Percentiles rank a stretch among this genome's conserved stretches.
These are phyloP conservation scores for Pichia nanzhaoensis DNA, from an alignment of 805 yeast genomes.

Conservation along the genomic window DNA sequence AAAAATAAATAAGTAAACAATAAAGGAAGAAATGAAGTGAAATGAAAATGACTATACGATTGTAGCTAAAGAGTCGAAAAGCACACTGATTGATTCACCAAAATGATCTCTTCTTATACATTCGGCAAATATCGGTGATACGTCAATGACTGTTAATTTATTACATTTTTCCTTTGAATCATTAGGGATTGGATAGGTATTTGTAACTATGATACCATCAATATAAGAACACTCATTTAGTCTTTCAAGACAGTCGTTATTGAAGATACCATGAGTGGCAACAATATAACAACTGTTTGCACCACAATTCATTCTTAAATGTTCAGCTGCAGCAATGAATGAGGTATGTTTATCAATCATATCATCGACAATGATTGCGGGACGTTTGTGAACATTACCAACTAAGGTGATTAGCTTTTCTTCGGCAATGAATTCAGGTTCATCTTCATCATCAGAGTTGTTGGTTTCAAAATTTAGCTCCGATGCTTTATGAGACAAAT, in stretches of 20 bases:
- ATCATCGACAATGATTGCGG: constrained; percentile 92
- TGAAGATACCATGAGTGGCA: constrained; percentile 94
- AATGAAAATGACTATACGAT: constrained; percentile 19
- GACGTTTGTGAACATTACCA: constrained; percentile 88
- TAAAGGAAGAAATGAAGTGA: constrained; percentile 1
- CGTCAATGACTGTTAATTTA: constrained; percentile 83
- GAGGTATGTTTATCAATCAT: constrained; percentile 95
- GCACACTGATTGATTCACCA: constrained; percentile 92
- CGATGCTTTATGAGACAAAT: constrained; percentile 21
- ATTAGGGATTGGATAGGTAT: constrained; percentile 84
- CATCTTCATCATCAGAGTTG: constrained; percentile 87
- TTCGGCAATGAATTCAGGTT: constrained; percentile 48
- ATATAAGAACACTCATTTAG: constrained; percentile 74
- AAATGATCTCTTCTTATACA: constrained; percentile 98
- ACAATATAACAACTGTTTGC: constrained; percentile 85
- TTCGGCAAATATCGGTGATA: constrained; percentile 93
- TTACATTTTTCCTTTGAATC: constrained; percentile 49
- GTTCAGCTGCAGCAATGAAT: constrained; percentile 97
- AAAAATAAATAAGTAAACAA: background rate
- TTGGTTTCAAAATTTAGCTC: constrained; percentile 52
- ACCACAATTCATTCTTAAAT: constrained; percentile 91
- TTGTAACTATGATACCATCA: constrained; percentile 90
- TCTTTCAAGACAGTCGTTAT: constrained; percentile 76
- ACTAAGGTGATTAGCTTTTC: constrained; percentile 93
- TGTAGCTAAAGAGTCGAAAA: constrained; percentile 80